phyloP scores from a whole-genome alignment of 164 flowering plant species.

The Tetrastigma voinierianum region DNA sequence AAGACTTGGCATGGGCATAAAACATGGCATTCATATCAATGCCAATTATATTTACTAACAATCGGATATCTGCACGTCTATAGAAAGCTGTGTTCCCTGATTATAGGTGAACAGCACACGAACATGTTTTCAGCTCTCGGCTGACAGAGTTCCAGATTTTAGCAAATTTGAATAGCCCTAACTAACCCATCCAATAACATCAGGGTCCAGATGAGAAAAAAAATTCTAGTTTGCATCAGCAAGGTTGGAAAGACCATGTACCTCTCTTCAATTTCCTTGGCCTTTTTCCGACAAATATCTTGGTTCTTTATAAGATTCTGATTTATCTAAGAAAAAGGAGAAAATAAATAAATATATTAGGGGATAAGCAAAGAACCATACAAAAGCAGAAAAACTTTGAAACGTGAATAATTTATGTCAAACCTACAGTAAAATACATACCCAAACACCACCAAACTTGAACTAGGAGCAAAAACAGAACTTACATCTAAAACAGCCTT shows the following conservation, averaged over 20 bases:
- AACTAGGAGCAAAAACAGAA: not conserved
- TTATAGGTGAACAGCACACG: too few relatives aligned
- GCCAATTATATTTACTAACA: too few relatives aligned
- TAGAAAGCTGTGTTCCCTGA: too few relatives aligned
- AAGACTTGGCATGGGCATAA: not conserved
- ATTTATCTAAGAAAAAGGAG: slow-evolving; percentile 46
- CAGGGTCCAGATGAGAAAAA: not conserved
- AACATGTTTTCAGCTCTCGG: not conserved
- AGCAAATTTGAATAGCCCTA: not conserved
- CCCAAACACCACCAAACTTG: not conserved
- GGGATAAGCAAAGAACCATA: not conserved
- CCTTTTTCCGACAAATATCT: slow-evolving; percentile 43
- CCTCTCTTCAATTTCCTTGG: slow-evolving; percentile 77
- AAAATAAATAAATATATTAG: not conserved
- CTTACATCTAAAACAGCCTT: slow-evolving; percentile 53
- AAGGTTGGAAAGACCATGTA: slow-evolving; percentile 17
- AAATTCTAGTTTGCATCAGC: not conserved
- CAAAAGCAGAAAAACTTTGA: not conserved
- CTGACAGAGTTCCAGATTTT: not conserved
- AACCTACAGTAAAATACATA: not conserved
- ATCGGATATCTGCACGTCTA: too few relatives aligned
- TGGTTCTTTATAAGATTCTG: slow-evolving; percentile 66
- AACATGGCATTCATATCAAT: too few relatives aligned
- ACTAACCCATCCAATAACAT: not conserved
- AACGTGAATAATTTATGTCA: not conserved